phyloP scores from a whole-genome alignment of 1,284 basidiomycete species.

The Xerocomus minutiporus region DNA sequence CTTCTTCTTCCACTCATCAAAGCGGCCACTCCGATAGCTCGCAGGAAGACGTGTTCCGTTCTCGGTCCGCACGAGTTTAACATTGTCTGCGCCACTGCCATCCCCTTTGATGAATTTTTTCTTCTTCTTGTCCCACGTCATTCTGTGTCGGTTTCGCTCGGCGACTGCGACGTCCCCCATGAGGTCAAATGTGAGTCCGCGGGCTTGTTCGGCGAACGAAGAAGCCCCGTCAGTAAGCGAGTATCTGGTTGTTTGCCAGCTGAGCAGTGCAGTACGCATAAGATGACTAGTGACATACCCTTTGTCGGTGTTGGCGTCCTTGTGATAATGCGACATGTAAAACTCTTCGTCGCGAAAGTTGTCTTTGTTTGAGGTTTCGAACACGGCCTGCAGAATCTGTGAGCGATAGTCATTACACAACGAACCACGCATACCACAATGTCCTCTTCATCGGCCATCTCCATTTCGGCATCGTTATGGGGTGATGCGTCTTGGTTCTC shows the following conservation, averaged over 20 bases:
- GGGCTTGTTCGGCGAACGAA: constrained; percentile 83
- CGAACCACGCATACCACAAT: constrained; percentile 52
- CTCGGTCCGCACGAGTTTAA: constrained; percentile 93
- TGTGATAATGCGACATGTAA: constrained; percentile 90
- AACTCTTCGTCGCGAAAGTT: constrained; percentile 79
- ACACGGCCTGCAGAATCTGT: constrained; percentile 57
- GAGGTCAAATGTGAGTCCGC: constrained; percentile 78
- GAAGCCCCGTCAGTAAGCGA: constrained; percentile 79
- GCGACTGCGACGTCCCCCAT: constrained; percentile 65
- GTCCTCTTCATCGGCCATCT: constrained; percentile 75
- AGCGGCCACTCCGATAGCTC: constrained; percentile 88
- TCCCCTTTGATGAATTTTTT: constrained; percentile 91
- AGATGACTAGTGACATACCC: constrained; percentile 52
- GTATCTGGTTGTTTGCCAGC: constrained; percentile 51
- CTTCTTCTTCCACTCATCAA: constrained; percentile 92
- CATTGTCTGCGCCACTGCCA: constrained; percentile 85
- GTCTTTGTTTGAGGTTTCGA: constrained; percentile 53
- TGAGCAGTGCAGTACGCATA: not conserved
- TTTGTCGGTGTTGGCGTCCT: constrained; percentile 81
- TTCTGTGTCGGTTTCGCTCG: constrained; percentile 59
- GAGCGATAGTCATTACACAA: constrained; percentile 8
- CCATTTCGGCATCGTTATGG: constrained; percentile 39
- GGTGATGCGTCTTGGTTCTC: constrained; percentile 25
- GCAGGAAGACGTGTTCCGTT: constrained; percentile 91
- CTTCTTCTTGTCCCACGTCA: constrained; percentile 94